phyloP scores from a whole-genome alignment of 2,329 filamentous ascomycete species.

The Calonectria honghensis region DNA sequence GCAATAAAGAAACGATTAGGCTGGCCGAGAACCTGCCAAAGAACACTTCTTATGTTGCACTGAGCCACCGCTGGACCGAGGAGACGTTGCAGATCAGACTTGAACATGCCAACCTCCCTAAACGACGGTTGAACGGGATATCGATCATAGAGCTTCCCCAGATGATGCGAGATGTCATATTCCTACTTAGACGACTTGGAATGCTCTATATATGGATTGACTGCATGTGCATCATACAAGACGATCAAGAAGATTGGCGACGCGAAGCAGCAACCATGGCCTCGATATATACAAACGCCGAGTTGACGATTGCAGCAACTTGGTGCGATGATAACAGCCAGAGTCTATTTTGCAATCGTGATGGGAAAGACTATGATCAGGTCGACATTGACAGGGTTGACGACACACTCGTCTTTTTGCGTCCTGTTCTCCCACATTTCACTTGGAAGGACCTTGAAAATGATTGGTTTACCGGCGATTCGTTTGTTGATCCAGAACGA shows the following conservation, averaged over 20 bases:
- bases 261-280: constrained; percentile 32
- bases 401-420: neutral
- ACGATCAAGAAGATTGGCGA: constrained; percentile 31
- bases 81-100: neutral
- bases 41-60: neutral
- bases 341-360: neutral
- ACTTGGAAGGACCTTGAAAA: neutral
- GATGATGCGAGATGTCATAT: neutral
- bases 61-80: neutral
- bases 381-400: neutral
- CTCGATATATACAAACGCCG: constrained; percentile 10
- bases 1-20: neutral
- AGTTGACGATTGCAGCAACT: neutral
- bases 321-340: neutral
- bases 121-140: neutral
- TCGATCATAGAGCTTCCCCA: neutral
- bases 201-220: constrained; percentile 31
- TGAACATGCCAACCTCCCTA: neutral
- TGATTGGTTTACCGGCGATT: neutral
- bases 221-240: constrained; percentile 35
- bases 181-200: neutral
- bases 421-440: neutral
- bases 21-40: neutral
- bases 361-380: neutral
- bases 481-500: neutral